These are phyloP conservation scores for Adansonia digitata DNA, from an alignment of 345 rosid genomes.

Conservation along the genomic window DNA sequence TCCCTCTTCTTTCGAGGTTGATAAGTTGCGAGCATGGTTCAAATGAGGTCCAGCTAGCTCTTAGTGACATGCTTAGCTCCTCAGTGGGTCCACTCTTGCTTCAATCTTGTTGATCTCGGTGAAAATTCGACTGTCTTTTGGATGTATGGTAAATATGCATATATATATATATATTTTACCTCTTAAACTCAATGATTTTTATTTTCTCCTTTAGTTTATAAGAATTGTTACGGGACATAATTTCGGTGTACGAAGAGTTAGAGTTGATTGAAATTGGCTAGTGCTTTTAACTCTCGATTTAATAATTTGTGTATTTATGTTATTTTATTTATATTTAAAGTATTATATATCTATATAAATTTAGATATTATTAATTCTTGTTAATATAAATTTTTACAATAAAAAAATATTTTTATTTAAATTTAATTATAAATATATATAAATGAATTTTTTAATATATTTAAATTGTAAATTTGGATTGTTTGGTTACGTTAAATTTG, in stretches of 20 bases:
- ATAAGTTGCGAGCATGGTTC: conserved; percentile 95
- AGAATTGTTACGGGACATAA: conserved; percentile 25
- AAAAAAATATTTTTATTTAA: too few relatives aligned
- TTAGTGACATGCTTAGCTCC: conserved; percentile 76
- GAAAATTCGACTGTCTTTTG: conserved; percentile 15
- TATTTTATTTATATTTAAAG: too few relatives aligned
- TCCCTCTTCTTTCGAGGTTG: conserved; percentile 74
- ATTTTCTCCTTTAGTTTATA: conserved; percentile 1
- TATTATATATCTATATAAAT: too few relatives aligned
- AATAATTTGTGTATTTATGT: too few relatives aligned
- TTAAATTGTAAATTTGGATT: too few relatives aligned
- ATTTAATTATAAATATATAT: too few relatives aligned
- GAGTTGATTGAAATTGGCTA: conserved; percentile 23
- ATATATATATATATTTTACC: too few relatives aligned
- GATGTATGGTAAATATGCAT: conserved; percentile 27
- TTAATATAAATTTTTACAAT: too few relatives aligned
- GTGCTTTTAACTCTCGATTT: background rate
- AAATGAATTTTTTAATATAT: too few relatives aligned
- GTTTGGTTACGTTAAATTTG: too few relatives aligned
- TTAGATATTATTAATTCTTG: too few relatives aligned
- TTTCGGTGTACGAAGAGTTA: conserved; percentile 31
- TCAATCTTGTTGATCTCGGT: conserved; percentile 49
- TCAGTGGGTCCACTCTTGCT: conserved; percentile 83
- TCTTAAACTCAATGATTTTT: background rate
- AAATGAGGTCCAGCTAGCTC: conserved; percentile 80